phyloP scores from a whole-genome alignment of 2,329 filamentous ascomycete species.

The Aspergillus tubingensis region DNA sequence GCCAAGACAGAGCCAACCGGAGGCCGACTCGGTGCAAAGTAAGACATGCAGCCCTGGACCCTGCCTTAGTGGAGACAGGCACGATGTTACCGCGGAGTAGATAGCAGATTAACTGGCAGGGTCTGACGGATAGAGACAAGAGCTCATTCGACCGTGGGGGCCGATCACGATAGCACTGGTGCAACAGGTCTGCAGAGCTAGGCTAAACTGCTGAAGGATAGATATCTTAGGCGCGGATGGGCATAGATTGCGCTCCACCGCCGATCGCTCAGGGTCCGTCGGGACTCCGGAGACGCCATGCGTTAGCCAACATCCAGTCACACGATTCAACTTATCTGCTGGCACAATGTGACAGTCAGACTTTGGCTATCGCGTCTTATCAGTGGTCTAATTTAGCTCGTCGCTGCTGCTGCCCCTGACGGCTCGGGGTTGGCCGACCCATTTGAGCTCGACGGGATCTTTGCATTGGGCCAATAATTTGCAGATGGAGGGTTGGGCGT shows the following conservation, averaged over 20 bases:
- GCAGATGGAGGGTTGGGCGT: no score
- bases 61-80: neutral
- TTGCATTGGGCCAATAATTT: no score
- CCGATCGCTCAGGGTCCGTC: neutral
- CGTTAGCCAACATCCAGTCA: neutral
- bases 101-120: neutral
- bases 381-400: neutral
- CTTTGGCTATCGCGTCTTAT: constrained; percentile 2
- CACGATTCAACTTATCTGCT: neutral
- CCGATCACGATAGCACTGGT: neutral
- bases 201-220: neutral
- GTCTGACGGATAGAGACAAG: neutral
- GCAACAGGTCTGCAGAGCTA: neutral
- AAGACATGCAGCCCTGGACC: neutral
- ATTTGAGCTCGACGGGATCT: no score
- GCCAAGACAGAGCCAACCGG: neutral
- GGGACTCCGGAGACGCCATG: neutral
- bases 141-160: neutral
- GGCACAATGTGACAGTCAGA: constrained; percentile 14
- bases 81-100: neutral
- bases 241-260: neutral
- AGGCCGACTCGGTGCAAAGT: neutral
- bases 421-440: neutral
- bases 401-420: neutral
- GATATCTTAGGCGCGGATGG: neutral